Percentiles rank a stretch among this genome's conserved stretches.
Evolutionary conservation across 192 early-diverging fungal species (phyloP).

Genomic region (Coemansia biformis): DNA sequence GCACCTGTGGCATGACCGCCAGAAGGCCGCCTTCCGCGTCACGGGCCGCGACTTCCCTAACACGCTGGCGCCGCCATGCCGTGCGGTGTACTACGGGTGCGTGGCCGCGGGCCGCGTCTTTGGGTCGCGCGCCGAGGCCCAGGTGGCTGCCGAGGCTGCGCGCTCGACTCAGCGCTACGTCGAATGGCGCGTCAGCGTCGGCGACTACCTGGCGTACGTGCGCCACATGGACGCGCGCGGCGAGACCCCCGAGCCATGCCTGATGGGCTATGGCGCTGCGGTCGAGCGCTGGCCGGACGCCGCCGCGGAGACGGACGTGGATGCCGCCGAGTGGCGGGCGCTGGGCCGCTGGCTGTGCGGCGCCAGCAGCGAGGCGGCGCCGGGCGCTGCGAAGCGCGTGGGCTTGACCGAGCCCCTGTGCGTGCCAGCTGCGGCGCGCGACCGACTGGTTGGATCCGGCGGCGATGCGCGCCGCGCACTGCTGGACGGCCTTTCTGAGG

Average conservation of each 20-base stretch:
- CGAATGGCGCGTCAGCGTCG: slow-evolving; percentile 30
- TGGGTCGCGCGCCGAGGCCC: slow-evolving; percentile 28
- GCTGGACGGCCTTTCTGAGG: slow-evolving; percentile 40
- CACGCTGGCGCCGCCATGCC: slow-evolving; percentile 34
- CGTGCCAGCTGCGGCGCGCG: slow-evolving; percentile 16
- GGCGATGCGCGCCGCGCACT: slow-evolving; percentile 16
- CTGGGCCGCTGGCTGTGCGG: slow-evolving; percentile 44
- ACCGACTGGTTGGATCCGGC: slow-evolving; percentile 20
- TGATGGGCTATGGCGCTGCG: slow-evolving; percentile 28
- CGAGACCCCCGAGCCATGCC: slow-evolving; percentile 39
- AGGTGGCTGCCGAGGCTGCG: slow-evolving; percentile 11
- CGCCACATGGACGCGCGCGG: slow-evolving; percentile 10
- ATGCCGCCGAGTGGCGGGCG: slow-evolving; percentile 28
- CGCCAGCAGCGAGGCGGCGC: not conserved
- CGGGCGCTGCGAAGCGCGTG: not conserved
- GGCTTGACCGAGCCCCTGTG: slow-evolving; percentile 2
- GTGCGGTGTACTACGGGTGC: slow-evolving; percentile 40
- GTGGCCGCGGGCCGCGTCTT: slow-evolving; percentile 27
- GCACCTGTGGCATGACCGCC: slow-evolving; percentile 47
- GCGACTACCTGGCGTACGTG: slow-evolving; percentile 38
- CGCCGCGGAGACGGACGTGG: not conserved
- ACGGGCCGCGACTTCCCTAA: slow-evolving; percentile 32
- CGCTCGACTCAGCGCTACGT: slow-evolving; percentile 3
- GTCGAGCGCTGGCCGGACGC: slow-evolving; percentile 18
- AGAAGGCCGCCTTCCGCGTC: slow-evolving; percentile 45